Percentiles rank a stretch among this genome's conserved stretches.
Evolutionary conservation across 768 basidiomycete species (phyloP).

Genomic region (Lanmaoa rubissima): DNA sequence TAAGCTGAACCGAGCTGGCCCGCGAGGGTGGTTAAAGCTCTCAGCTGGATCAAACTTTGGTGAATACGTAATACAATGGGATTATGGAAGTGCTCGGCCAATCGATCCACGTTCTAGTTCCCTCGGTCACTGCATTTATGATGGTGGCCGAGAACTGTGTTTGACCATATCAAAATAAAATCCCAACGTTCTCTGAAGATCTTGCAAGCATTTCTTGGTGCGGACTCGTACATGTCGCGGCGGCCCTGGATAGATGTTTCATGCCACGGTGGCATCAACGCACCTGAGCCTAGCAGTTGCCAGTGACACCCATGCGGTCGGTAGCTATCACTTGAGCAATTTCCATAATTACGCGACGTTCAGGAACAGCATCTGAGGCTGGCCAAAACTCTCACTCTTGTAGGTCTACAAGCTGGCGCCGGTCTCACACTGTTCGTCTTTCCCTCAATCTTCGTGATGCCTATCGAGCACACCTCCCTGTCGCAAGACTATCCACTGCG

Average conservation of each 20-base stretch:
- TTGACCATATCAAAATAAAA: background rate
- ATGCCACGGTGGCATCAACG: background rate
- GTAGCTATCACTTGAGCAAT: background rate
- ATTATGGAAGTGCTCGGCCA: too few species aligned
- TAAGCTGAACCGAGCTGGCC: background rate
- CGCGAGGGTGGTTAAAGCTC: background rate
- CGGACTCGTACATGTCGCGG: background rate
- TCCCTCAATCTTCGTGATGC: conserved; percentile 17
- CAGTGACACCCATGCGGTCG: background rate
- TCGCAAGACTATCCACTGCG: conserved; percentile 18
- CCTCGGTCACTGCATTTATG: conserved; percentile 1
- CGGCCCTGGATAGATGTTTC: background rate
- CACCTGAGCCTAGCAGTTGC: background rate
- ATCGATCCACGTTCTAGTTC: background rate
- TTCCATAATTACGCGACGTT: conserved; percentile 19
- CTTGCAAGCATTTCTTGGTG: background rate
- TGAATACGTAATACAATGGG: background rate
- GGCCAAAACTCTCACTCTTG: conserved; percentile 18
- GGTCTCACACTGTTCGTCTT: conserved; percentile 3
- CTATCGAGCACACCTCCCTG: conserved; percentile 11
- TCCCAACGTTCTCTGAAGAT: background rate
- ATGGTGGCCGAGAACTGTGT: background rate
- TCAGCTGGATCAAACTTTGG: background rate
- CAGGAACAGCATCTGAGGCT: conserved; percentile 15
- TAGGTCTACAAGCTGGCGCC: conserved; percentile 4